phyloP scores from a whole-genome alignment of 2,329 filamentous ascomycete species.

The Colletotrichum liriopes region DNA sequence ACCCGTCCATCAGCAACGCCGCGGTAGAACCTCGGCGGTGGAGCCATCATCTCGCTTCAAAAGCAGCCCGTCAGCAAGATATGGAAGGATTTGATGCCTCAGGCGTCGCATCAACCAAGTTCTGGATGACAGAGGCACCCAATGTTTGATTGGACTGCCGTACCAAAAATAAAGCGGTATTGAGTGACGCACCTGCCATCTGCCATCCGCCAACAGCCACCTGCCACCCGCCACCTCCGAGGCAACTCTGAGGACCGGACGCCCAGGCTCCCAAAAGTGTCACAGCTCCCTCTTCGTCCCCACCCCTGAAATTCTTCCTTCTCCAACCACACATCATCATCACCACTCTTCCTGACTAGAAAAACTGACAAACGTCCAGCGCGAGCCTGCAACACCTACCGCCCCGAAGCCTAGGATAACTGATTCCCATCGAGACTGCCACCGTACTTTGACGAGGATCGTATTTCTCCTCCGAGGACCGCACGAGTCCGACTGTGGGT shows the following conservation, averaged over 20 bases:
- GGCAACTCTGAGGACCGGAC: not conserved
- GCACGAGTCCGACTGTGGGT: constrained; percentile 40
- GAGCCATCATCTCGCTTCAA: constrained; percentile 34
- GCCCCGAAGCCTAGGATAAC: constrained; percentile 24
- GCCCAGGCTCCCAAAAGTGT: constrained; percentile 21
- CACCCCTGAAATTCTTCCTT: not conserved
- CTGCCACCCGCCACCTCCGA: constrained; percentile 2
- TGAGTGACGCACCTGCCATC: constrained; percentile 16
- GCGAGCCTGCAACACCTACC: constrained; percentile 27
- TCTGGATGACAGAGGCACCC: constrained; percentile 26
- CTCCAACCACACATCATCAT: constrained; percentile 6
- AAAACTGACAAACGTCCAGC: constrained; percentile 37
- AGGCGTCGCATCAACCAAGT: not conserved
- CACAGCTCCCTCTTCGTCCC: constrained; percentile 16
- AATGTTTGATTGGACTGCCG: not conserved
- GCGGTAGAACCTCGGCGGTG: constrained; percentile 33
- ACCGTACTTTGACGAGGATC: constrained; percentile 39
- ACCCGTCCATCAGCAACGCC: not conserved
- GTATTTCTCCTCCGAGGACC: constrained; percentile 20
- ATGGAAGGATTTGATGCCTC: not conserved
- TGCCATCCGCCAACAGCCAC: too few relatives aligned
- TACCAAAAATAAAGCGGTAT: constrained; percentile 14
- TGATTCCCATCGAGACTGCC: constrained; percentile 22
- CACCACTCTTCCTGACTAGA: constrained; percentile 15
- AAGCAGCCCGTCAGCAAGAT: not conserved